Percentiles rank a stretch among this genome's conserved stretches.
Conservation (phyloP, 768 basidiomycete species). For the Panaeolus papilionaceus region DNA sequence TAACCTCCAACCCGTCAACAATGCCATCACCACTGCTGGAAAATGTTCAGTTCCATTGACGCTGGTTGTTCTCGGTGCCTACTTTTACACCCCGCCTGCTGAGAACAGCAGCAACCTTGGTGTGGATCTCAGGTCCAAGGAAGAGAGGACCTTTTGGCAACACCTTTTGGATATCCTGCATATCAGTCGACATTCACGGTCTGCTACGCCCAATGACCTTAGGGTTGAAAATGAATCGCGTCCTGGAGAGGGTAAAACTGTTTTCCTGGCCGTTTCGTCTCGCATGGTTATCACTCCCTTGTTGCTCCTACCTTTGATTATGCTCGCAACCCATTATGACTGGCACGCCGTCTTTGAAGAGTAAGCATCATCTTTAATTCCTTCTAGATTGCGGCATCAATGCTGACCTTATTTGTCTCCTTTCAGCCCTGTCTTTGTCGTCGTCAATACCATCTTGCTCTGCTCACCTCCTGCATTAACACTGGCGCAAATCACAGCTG, state of each 20-base stretch:
- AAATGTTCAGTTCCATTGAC: constrained; percentile 89
- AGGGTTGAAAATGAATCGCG: constrained; percentile 25
- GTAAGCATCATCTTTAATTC: constrained; percentile 49
- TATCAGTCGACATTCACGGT: not conserved
- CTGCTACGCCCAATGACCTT: not conserved
- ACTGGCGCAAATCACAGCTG: constrained; percentile 78
- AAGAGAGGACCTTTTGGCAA: constrained; percentile 5
- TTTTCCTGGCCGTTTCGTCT: constrained; percentile 81
- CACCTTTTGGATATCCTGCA: constrained; percentile 8
- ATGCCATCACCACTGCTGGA: constrained; percentile 70
- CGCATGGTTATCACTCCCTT: constrained; percentile 89
- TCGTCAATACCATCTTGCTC: constrained; percentile 83
- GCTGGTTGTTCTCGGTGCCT: constrained; percentile 90
- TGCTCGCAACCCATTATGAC: constrained; percentile 62
- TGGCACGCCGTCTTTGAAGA: constrained; percentile 73
- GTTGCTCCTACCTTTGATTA: constrained; percentile 79
- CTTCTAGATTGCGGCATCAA: constrained; percentile 17
- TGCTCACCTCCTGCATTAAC: constrained; percentile 77
- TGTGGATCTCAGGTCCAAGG: not conserved
- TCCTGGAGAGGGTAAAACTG: constrained; percentile 81
- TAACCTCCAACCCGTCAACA: constrained; percentile 69
- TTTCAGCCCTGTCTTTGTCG: constrained; percentile 82
- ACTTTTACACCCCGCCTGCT: constrained; percentile 67
- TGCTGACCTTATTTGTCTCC: constrained; percentile 15
- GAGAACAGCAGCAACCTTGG: constrained; percentile 23